Evolutionary conservation across 2,329 filamentous ascomycete genomes (phyloP).

Genomic region (Clathrospora elynae): DNA sequence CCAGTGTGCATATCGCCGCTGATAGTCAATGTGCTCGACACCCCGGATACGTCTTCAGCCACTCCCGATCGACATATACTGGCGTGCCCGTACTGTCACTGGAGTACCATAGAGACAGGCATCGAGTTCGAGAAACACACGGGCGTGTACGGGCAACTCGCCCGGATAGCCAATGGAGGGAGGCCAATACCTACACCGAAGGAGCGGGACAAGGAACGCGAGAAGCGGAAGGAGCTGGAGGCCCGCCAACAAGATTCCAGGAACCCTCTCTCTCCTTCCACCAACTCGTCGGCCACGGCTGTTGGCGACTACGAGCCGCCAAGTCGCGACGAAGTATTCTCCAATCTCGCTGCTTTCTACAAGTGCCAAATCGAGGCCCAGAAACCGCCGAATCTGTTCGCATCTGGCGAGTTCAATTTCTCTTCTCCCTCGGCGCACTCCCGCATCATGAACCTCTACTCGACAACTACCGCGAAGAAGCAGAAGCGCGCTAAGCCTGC

Average conservation of each 20-base stretch:
- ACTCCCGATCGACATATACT: constrained; percentile 71
- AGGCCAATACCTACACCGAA: constrained; percentile 49
- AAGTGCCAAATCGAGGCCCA: constrained; percentile 70
- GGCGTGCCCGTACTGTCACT: constrained; percentile 88
- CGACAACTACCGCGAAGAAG: constrained; percentile 58
- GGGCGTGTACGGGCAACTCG: constrained; percentile 80
- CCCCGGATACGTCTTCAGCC: constrained; percentile 27
- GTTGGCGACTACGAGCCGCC: constrained; percentile 40
- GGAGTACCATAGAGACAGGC: constrained; percentile 87
- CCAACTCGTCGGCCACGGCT: constrained; percentile 19
- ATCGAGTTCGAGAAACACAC: constrained; percentile 89
- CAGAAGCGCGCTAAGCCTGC: constrained; percentile 66
- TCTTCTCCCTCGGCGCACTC: constrained; percentile 80
- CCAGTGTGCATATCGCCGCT: constrained; percentile 85
- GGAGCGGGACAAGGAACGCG: constrained; percentile 48
- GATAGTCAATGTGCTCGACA: constrained; percentile 72
- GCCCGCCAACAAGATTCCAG: constrained; percentile 25
- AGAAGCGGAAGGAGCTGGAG: constrained; percentile 42
- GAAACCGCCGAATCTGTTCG: constrained; percentile 57
- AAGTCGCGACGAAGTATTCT: constrained; percentile 72
- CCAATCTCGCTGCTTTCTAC: constrained; percentile 79
- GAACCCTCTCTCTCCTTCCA: constrained; percentile 24
- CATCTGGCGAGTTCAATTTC: constrained; percentile 58
- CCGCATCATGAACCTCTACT: constrained; percentile 91
- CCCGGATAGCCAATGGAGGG: constrained; percentile 65